A percentile compares a stretch with the other conserved stretches of the same genome.
phyloP scores from a whole-genome alignment of 805 yeast genomes.

The Grigorovia jiainica region DNA sequence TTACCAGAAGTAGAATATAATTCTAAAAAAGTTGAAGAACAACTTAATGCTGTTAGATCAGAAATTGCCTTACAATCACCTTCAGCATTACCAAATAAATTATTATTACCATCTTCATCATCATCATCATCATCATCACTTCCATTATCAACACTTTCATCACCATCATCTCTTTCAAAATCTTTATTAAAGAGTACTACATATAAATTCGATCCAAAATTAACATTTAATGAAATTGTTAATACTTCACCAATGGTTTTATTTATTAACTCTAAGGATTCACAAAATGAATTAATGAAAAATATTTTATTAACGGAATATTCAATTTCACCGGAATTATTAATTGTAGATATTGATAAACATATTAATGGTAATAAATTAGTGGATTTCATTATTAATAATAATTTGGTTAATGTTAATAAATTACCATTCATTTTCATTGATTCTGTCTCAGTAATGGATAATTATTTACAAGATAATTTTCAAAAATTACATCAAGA shows the following conservation, averaged over 20 bases:
- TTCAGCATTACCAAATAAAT: background rate
- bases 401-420: constrained; percentile 4
- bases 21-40: constrained; percentile 10
- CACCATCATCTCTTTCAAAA: too few species aligned
- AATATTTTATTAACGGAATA: constrained; percentile 51
- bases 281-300: constrained; percentile 35
- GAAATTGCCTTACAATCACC: constrained; percentile 6
- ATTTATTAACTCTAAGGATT: constrained; percentile 39
- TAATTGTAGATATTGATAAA: constrained; percentile 69
- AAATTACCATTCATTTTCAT: constrained; percentile 19
- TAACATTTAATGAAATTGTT: constrained; percentile 41
- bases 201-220: background rate
- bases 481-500: constrained; percentile 11
- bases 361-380: constrained; percentile 64
- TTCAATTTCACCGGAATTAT: constrained; percentile 60
- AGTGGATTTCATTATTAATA: constrained; percentile 46
- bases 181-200: background rate
- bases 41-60: constrained; percentile 10
- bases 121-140: too few species aligned
- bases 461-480: constrained; percentile 5
- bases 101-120: background rate
- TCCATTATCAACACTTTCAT: too few species aligned
- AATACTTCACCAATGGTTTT: constrained; percentile 57
- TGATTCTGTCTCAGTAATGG: constrained; percentile 16
- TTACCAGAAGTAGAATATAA: constrained; percentile 4